A percentile compares a stretch with the other conserved stretches of the same genome.
Conservation (phyloP, 306 rosid genomes). For the Trichosanthes cucumerina region DNA sequence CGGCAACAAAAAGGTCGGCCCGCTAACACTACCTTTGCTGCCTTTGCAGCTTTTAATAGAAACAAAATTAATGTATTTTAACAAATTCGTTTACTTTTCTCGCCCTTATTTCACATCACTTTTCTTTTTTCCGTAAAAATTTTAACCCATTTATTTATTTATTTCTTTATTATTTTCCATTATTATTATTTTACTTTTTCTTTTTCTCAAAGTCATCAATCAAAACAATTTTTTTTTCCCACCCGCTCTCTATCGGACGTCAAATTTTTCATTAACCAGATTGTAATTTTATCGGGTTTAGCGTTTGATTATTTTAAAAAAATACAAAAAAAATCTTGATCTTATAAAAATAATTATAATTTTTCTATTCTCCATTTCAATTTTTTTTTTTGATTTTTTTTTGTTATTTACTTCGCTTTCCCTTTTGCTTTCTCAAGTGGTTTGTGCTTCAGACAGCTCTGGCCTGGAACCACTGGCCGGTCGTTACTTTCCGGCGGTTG, state of each 20-base stretch:
- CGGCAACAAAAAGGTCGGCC: slow-evolving; percentile 56
- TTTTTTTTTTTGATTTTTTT: slow-evolving; percentile 11
- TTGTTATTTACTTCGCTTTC: slow-evolving; percentile 17
- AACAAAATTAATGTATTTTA: slow-evolving; percentile 24
- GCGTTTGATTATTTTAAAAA: slow-evolving; percentile 17
- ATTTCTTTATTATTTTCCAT: slow-evolving; percentile 16
- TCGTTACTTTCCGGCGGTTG: slow-evolving; percentile 28
- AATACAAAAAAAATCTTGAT: background rate
- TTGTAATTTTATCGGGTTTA: slow-evolving; percentile 61
- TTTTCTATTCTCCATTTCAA: background rate
- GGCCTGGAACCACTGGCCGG: slow-evolving; percentile 38
- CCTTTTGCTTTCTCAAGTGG: slow-evolving; percentile 19
- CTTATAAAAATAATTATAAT: background rate
- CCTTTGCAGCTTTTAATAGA: slow-evolving; percentile 50
- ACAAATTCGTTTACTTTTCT: slow-evolving; percentile 20
- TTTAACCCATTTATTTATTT: slow-evolving; percentile 28
- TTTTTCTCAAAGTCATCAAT: slow-evolving; percentile 14
- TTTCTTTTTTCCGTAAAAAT: background rate
- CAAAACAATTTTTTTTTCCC: slow-evolving; percentile 13
- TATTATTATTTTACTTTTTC: slow-evolving; percentile 1
- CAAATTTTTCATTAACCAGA: slow-evolving; percentile 48
- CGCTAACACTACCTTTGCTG: slow-evolving; percentile 28
- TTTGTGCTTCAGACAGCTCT: slow-evolving; percentile 39
- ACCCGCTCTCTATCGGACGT: slow-evolving; percentile 38
- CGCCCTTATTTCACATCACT: slow-evolving; percentile 10